Base-by-base conservation (phyloP, 2,329 filamentous ascomycete species). In the Aureobasidium sp. region DNA sequence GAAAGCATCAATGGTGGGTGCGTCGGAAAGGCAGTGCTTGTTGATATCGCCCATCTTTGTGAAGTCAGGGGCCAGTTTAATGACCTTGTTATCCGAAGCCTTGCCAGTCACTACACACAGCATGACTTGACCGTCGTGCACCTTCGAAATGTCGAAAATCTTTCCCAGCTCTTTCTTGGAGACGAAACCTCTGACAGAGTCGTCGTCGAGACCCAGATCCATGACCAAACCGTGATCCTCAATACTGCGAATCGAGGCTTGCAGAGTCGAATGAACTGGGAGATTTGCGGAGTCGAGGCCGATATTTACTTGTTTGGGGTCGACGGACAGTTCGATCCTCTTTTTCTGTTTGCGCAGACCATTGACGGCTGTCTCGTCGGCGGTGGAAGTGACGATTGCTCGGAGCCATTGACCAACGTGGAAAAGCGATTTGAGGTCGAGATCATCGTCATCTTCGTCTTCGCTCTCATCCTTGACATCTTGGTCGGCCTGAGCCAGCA, bases 201-300 rank as follows among this genome's bases (percentile, higher is more conserved):
- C 72, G 50, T 83, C 80, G 30, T 83, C 76, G 6, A 97, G 74
- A 16, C 89, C 89, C 32, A 97, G 71, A 61, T 96, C 89, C 89
- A 98, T 95, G 53, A 97, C 81, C 55, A 93, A 79, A 57, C 93
- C 93, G 64, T 95, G 90, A 62, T 98, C 94, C 69, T 98, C 91
- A n/a, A 94, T 85, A 68, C 91, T 98, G 47, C 79, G 71, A 22
- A 98, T 84, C 0, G 90, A 85, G 2, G 90, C 91, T 78, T 97
- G 94, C 17, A 97, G 74, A 40, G 87, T 90, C 59, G 76, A 78
- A 63, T 95, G 85, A 35, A 79, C 71, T 8, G 93, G 82, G 8
- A 96, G 70, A 62, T 89, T 88, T 35, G 85, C 81, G 59, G 81
- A 79, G 3, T 79, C 75, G 19, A 98, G 74, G 1, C 87, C 85